Evolutionary conservation across 306 rosid species (phyloP).

Genomic region (Rosa chinensis): DNA sequence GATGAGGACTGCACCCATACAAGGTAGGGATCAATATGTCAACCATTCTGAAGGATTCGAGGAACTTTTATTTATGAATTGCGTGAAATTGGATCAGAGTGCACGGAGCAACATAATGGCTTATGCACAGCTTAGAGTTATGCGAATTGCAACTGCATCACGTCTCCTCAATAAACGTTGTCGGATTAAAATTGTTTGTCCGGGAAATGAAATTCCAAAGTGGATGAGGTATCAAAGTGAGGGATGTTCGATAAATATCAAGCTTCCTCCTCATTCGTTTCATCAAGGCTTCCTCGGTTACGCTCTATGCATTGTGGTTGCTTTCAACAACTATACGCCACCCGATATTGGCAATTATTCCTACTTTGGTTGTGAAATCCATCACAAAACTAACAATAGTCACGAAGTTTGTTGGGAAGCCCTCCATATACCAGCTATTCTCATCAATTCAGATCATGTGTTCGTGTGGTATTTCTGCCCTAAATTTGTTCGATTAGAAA

Average conservation of each 20-base stretch:
- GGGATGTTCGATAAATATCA: background rate
- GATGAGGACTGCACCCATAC: background rate
- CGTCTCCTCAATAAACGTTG: no score
- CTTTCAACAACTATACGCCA: no score
- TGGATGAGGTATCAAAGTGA: background rate
- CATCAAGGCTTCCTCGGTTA: background rate
- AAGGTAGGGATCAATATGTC: background rate
- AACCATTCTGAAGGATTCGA: no score
- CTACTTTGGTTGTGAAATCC: no score
- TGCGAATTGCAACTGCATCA: background rate
- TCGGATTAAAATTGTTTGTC: background rate
- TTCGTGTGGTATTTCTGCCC: no score
- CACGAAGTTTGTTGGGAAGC: no score
- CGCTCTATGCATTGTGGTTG: background rate
- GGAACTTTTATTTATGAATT: no score
- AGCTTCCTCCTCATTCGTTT: background rate
- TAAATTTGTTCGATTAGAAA: no score
- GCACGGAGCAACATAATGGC: background rate
- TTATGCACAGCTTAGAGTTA: background rate
- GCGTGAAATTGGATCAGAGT: background rate
- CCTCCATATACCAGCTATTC: no score
- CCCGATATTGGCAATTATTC: no score
- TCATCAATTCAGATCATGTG: no score
- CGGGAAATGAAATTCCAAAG: background rate
- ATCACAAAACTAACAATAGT: no score